A percentile compares a stretch with the other conserved stretches of the same genome.
Evolutionary conservation across 257 asterid species (phyloP).

Genomic region (Solanum bulbocastanum): DNA sequence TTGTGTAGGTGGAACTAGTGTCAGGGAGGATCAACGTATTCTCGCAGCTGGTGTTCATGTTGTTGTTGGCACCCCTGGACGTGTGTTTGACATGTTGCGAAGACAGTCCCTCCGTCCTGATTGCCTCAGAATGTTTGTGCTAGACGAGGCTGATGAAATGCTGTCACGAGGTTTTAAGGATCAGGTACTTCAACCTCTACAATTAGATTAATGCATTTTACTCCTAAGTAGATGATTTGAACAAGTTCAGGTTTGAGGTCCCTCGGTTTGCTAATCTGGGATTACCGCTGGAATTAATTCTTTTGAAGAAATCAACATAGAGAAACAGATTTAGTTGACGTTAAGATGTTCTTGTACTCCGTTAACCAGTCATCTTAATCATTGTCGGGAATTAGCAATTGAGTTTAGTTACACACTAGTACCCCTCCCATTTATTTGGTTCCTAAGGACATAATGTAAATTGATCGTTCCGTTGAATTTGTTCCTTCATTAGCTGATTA

Average conservation of each 20-base stretch:
- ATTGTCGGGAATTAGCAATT: neutral
- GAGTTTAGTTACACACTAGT: neutral
- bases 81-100: constrained; percentile 74
- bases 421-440: neutral
- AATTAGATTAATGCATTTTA: neutral
- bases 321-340: neutral
- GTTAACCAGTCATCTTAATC: neutral
- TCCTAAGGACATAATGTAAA: neutral
- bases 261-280: neutral
- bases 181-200: constrained; percentile 33
- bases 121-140: constrained; percentile 58
- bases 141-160: constrained; percentile 93
- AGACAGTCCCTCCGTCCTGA: constrained; percentile 67
- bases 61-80: constrained; percentile 88
- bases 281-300: neutral
- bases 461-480: neutral
- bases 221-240: neutral
- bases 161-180: constrained; percentile 82
- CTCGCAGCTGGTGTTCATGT: constrained; percentile 75
- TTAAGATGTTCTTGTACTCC: neutral
- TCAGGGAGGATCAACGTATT: constrained; percentile 77
- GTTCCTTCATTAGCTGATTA: neutral
- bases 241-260: neutral
- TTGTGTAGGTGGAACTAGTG: constrained; percentile 85
- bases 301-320: neutral